Base-by-base conservation (phyloP, 768 basidiomycete genomes). In the Trametes elegans region DNA sequence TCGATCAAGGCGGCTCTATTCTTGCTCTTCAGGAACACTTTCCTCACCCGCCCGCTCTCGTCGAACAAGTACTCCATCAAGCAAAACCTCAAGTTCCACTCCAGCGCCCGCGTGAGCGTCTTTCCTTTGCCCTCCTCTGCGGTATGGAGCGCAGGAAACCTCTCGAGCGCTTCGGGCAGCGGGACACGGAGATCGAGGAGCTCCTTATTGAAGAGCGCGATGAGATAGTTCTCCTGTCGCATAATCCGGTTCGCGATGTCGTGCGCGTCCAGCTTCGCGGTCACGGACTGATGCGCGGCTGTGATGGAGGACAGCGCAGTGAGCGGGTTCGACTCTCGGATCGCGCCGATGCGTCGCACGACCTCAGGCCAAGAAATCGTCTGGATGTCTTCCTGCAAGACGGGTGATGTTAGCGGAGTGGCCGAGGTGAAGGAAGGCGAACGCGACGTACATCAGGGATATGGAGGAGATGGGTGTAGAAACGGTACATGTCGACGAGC, bases 161-260 rank as follows among this genome's bases (percentile, higher is more conserved):
- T 76, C 59, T 80, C 77, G 43, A 87, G 63, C n/a, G 72, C 53
- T 19, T 61, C 69, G 5, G 93, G 95, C 24, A 94, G 65, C 2
- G 97, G 92, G 1, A 93, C 80, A 8, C 85, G 84, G 19, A 98
- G 77, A 71, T 99, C 90, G 47, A 99, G 77, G 5, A 98, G 71
- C 59, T 97, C 93, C 69, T 98, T 98, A 74, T 98, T 99, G 71
- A 99, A 97, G 18, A 99, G 71, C 0, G 97, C 94, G 55, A 98
- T 97, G 46, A 99, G 80, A 68, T 98, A 99, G 71, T 99, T 99
- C 68, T 98, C 97, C 69, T 98, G 93, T 28, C 97, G 83, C 84
- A 99, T 82, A 64, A 99, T 98, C 47, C 97, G 88, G 68, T 98
- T 98, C 4, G 96, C 96, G 49, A 98, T 85, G 71, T 98, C 96